Evolutionary conservation across 148 eudicot genomes (phyloP).

Genomic region (Vaccinium darrowii): DNA sequence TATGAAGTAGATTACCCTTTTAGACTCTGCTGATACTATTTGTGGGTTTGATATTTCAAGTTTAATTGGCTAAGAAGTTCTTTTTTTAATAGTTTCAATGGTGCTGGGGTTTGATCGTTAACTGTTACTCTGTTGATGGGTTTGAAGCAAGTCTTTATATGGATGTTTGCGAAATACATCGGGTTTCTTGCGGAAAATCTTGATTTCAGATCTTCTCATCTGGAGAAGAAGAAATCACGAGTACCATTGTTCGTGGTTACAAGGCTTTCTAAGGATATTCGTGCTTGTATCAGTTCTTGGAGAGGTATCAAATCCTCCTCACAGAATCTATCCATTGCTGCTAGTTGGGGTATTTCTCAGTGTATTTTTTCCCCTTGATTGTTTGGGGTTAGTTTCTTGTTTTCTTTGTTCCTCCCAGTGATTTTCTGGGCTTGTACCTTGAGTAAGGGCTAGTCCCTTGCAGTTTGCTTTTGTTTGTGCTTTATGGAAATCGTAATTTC

Average conservation of each 20-base stretch:
- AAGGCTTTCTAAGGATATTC: slow-evolving; percentile 25
- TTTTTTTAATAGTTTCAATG: neutral
- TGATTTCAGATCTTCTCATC: slow-evolving; percentile 17
- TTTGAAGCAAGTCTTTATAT: slow-evolving; percentile 22
- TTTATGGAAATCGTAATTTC: too few species aligned
- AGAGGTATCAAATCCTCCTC: too few species aligned
- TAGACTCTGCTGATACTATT: neutral
- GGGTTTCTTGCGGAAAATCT: slow-evolving; percentile 19
- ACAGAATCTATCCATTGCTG: too few species aligned
- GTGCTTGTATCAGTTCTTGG: too few species aligned
- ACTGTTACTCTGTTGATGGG: slow-evolving; percentile 32
- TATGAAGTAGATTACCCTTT: neutral
- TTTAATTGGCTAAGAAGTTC: neutral
- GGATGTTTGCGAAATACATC: slow-evolving; percentile 23
- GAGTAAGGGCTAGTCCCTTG: too few species aligned
- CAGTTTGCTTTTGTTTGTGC: too few species aligned
- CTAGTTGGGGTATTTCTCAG: too few species aligned
- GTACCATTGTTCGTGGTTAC: slow-evolving; percentile 21
- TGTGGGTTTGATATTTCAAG: slow-evolving; percentile 14
- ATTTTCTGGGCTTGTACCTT: too few species aligned
- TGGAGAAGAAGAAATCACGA: slow-evolving; percentile 15
- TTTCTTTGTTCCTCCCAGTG: too few species aligned
- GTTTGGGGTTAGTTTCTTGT: too few species aligned
- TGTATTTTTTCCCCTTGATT: too few species aligned
- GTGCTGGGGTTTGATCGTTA: slow-evolving; percentile 15